These are phyloP conservation scores for Marasmius fiardii DNA, from an alignment of 1,284 basidiomycete species.

Conservation along the genomic window DNA sequence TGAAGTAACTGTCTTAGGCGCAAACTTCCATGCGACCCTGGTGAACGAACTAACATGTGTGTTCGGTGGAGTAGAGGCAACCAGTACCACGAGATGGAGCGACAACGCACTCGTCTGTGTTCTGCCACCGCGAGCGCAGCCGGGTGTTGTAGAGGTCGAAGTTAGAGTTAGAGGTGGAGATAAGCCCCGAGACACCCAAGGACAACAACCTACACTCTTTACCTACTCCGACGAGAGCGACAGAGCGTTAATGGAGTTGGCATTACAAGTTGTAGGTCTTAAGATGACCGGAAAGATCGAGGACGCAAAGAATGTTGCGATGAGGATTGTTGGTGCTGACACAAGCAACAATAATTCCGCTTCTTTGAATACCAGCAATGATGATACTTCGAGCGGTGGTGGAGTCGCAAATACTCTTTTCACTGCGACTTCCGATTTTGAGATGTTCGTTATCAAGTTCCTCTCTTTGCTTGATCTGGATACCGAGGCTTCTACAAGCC, in stretches of 20 bases:
- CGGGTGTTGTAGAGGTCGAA: conserved; percentile 91
- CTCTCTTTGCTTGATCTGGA: conserved; percentile 69
- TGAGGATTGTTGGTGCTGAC: conserved; percentile 64
- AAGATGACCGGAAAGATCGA: conserved; percentile 97
- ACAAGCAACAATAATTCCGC: neutral
- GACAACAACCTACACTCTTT: conserved; percentile 60
- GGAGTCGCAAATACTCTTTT: conserved; percentile 51
- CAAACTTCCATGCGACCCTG: conserved; percentile 76
- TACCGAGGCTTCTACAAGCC: conserved; percentile 35
- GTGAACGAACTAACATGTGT: conserved; percentile 62
- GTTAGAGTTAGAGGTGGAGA: conserved; percentile 51
- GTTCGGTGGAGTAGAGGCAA: conserved; percentile 84
- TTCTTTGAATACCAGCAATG: conserved; percentile 30
- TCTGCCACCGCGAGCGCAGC: conserved; percentile 77
- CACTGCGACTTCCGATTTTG: conserved; percentile 59
- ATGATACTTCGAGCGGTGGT: conserved; percentile 47
- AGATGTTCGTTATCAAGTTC: conserved; percentile 77
- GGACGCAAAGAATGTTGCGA: conserved; percentile 88
- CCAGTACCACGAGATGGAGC: conserved; percentile 88
- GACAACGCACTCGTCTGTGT: conserved; percentile 93
- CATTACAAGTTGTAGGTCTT: conserved; percentile 90
- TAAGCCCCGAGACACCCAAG: conserved; percentile 55
- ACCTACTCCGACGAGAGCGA: conserved; percentile 92
- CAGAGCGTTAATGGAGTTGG: conserved; percentile 91
- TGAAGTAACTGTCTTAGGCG: conserved; percentile 92